Conservation (phyloP, 1,284 basidiomycete species). For the Irpex sp. region DNA sequence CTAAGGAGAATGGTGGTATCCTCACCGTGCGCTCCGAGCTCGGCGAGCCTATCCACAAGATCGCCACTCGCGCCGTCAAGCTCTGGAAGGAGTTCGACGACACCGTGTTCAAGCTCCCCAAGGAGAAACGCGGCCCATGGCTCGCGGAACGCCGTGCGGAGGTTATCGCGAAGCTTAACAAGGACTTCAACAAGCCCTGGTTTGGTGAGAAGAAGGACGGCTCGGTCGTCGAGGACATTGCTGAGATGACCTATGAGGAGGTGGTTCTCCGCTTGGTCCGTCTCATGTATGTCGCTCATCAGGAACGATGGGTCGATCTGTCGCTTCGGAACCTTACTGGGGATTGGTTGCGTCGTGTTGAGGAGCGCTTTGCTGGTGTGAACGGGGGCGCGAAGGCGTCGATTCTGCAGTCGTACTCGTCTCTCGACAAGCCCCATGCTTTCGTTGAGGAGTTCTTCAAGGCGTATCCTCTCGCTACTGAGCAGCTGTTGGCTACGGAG, state of each 20-base stretch:
- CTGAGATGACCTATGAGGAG: conserved; percentile 99
- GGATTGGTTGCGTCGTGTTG: conserved; percentile 95
- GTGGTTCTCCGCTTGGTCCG: conserved; percentile 87
- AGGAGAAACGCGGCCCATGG: conserved; percentile 93
- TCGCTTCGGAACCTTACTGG: conserved; percentile 95
- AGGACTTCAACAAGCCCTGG: conserved; percentile 96
- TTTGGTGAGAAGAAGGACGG: conserved; percentile 95
- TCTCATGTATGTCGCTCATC: conserved; percentile 90
- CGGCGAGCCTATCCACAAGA: conserved; percentile 98
- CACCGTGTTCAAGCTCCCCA: conserved; percentile 90
- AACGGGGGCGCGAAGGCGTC: conserved; percentile 81
- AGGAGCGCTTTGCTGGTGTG: conserved; percentile 96
- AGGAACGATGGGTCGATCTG: conserved; percentile 91
- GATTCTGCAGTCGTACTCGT: conserved; percentile 84
- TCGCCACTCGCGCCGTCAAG: conserved; percentile 94
- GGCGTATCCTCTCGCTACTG: conserved; percentile 77
- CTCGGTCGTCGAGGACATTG: conserved; percentile 78
- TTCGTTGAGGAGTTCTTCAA: conserved; percentile 87
- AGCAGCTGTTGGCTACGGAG: conserved; percentile 91
- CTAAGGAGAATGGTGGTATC: conserved; percentile 93
- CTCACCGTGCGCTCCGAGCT: conserved; percentile 97
- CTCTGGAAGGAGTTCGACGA: conserved; percentile 99
- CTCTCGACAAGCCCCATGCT: conserved; percentile 78
- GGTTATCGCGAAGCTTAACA: conserved; percentile 90
- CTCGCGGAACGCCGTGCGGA: conserved; percentile 84